Evolutionary conservation across 331 rosid species (phyloP), one percentile per base, ranked within the genome.

Genomic region (Malus hybrid): DNA sequence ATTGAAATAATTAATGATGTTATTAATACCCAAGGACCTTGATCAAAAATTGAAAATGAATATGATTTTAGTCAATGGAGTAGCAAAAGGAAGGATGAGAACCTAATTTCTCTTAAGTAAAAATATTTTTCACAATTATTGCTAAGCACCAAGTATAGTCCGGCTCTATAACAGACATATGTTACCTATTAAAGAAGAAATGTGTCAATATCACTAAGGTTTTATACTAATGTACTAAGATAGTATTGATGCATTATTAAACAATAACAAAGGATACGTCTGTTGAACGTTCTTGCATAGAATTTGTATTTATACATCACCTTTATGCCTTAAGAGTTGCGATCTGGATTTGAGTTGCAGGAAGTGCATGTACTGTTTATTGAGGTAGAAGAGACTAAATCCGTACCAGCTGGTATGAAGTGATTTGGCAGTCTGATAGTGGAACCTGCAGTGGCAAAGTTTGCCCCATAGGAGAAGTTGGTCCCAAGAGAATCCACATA

Each of bases 401-500:
- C 77, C 75, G 24, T 24, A 50, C 86, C 78, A 2, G 14, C 28
- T 62, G 87, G 88, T 28, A 80, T 16, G 26, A 82, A 14, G 6
- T 13, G 33, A 1, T 65, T 3, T 2, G 87, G 89, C 10, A 58
- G 68, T 74, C 70, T 80, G 66, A 85, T 85, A 11, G 91, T 85
- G 33, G 91, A 82, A 56, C 57, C 80, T 14, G 70, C 2, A 19
- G 85, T 84, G 7, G 86, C 91, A 34, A 70, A 87, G 55, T 87
- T 87, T 32, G 88, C 91, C 39, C 89, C 89, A 7, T 77, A 56
- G 19, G 80, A 62, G 57, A 80, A 82, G 57, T 80, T 84, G 57
- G 84, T 62, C 29, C 91, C 84, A 30, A 82, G 39, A 0, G 91
- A 84, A 78, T 84, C 81, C 30, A 87, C 85, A 64, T 84, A 87